Conservation (phyloP, 2,329 filamentous ascomycete genomes). For the Fusarium temperatum region DNA sequence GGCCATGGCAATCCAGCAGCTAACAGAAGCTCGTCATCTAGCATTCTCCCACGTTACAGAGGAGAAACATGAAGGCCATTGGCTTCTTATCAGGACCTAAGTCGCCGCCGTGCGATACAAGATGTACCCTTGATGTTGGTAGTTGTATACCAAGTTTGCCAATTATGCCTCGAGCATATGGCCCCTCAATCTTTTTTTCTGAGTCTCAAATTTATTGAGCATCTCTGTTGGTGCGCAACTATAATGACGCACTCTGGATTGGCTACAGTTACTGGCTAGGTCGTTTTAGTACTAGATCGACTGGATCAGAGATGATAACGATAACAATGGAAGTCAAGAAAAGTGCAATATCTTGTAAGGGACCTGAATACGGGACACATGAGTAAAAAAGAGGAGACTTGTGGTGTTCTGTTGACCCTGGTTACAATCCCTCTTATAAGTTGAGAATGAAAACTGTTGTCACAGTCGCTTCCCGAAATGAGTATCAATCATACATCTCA, state of each 20-base stretch:
- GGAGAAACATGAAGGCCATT: neutral
- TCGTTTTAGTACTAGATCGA: neutral
- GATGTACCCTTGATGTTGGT: neutral
- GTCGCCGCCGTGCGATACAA: neutral
- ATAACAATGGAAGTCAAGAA: neutral
- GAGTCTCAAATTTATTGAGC: neutral
- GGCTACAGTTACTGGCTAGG: neutral
- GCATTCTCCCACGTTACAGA: fast-evolving
- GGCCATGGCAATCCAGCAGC: neutral
- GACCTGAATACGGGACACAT: neutral
- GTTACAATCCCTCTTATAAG: fast-evolving
- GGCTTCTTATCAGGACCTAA: neutral
- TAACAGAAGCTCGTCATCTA: neutral
- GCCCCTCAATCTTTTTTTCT: neutral
- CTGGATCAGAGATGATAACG: neutral
- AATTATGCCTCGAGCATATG: fast-evolving
- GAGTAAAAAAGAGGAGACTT: neutral
- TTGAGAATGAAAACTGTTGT: fast-evolving
- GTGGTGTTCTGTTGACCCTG: neutral
- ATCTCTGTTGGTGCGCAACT: neutral
- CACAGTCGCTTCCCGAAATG: fast-evolving
- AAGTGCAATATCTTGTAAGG: fast-evolving
- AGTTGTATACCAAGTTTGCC: fast-evolving
- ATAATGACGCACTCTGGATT: neutral
- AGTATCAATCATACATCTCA: neutral